phyloP scores from a whole-genome alignment of 31 red algal genomes.

The Endocladia muricata region DNA sequence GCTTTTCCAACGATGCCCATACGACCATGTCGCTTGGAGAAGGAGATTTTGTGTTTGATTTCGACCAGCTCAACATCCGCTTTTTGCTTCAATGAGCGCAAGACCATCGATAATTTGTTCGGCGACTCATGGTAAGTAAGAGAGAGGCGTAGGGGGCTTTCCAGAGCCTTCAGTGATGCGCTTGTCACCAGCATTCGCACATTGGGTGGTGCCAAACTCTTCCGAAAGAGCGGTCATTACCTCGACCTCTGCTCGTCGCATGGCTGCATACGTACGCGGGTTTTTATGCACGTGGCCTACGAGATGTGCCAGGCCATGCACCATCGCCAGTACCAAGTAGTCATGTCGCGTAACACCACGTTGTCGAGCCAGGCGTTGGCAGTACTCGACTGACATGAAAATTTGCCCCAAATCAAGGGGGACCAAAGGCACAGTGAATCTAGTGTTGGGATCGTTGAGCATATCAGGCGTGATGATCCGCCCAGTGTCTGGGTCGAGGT shows the following conservation, averaged over 20 bases:
- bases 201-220: background rate
- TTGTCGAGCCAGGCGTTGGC: conserved; percentile 4
- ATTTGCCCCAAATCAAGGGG: conserved; percentile 34
- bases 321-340: conserved; percentile 26
- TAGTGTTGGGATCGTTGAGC: too few species aligned
- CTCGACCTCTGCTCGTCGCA: conserved; percentile 19
- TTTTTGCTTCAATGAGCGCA: conserved; percentile 31
- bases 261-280: background rate
- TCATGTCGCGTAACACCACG: conserved; percentile 4
- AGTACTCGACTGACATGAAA: conserved; percentile 33
- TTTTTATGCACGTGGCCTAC: conserved; percentile 28
- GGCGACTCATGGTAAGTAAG: background rate
- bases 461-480: background rate
- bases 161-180: too few species aligned
- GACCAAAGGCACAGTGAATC: background rate
- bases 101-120: too few species aligned
- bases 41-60: conserved; percentile 63
- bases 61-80: conserved; percentile 66
- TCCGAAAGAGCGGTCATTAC: conserved; percentile 1
- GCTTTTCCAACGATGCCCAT: conserved; percentile 34
- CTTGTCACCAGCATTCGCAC: too few species aligned
- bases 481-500: conserved; percentile 28
- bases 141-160: too few species aligned
- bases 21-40: conserved; percentile 52
- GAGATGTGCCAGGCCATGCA: conserved; percentile 43